Percentiles rank a stretch among this genome's conserved stretches.
These are phyloP conservation scores for Chlamydomonas asymmetrica DNA, from an alignment of 139 green algal genomes.

Conservation along the genomic window DNA sequence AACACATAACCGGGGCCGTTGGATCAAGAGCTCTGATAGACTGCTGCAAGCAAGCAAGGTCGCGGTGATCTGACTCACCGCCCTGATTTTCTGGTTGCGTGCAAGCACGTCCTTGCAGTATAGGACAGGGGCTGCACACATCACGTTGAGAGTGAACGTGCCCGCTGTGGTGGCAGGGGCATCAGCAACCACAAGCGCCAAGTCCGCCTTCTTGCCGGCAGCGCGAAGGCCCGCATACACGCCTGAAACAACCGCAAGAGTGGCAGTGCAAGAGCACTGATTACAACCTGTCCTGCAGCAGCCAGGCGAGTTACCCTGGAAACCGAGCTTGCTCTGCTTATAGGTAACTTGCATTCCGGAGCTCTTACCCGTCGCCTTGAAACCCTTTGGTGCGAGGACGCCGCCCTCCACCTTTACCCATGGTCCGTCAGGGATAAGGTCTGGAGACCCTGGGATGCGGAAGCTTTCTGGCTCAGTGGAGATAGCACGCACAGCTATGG, in stretches of 20 bases:
- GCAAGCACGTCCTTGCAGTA: conserved; percentile 91
- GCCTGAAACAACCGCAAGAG: conserved; percentile 49
- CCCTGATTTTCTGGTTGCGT: conserved; percentile 61
- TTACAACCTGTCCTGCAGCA: background rate
- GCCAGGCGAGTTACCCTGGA: background rate
- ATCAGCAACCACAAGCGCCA: conserved; percentile 90
- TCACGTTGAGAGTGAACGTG: conserved; percentile 95
- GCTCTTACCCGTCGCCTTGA: conserved; percentile 76
- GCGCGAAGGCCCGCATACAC: conserved; percentile 84
- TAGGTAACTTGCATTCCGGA: background rate
- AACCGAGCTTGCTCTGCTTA: background rate
- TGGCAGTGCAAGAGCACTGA: background rate
- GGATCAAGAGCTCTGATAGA: too few species aligned
- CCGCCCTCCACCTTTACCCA: conserved; percentile 86
- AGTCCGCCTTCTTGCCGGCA: conserved; percentile 83
- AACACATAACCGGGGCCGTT: background rate
- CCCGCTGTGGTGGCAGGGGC: conserved; percentile 73
- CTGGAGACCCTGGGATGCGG: conserved; percentile 79
- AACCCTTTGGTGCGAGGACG: conserved; percentile 85
- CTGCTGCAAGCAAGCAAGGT: too few species aligned
- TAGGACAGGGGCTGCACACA: conserved; percentile 92
- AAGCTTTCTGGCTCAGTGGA: conserved; percentile 56
- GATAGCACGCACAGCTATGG: too few species aligned
- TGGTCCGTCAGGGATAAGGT: conserved; percentile 86
- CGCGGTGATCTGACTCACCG: conserved; percentile 57